These are phyloP conservation scores for Phytopythium montanum DNA, from an alignment of 352 stramenopile species.

Conservation along the genomic window DNA sequence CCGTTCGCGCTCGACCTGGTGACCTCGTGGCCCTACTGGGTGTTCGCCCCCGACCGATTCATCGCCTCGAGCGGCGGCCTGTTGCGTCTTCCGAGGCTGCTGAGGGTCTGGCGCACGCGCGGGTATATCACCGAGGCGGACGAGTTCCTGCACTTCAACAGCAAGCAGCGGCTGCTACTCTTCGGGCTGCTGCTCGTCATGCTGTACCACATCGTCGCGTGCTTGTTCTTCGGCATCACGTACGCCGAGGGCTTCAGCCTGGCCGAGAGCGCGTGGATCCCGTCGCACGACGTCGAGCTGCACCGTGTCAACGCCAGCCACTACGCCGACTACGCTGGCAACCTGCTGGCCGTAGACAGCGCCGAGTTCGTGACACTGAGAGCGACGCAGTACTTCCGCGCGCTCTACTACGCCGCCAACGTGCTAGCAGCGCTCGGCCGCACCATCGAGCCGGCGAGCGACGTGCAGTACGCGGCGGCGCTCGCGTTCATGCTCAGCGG, in stretches of 20 bases:
- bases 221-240: conserved; percentile 47
- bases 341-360: conserved; percentile 15
- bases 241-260: conserved; percentile 39
- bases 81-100: conserved; percentile 27
- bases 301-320: conserved; percentile 27
- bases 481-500: conserved; percentile 67
- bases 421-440: conserved; percentile 37
- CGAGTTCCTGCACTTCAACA: conserved; percentile 35
- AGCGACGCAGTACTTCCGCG: conserved; percentile 49
- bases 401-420: conserved; percentile 56
- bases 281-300: conserved; percentile 39
- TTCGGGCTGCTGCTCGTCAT: conserved; percentile 38
- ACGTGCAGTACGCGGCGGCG: conserved; percentile 41
- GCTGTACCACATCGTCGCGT: conserved; percentile 53
- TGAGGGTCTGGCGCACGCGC: conserved; percentile 31
- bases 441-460: conserved; percentile 45
- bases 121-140: conserved; percentile 34
- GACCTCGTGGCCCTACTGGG: conserved; percentile 33
- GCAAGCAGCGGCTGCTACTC: conserved; percentile 32
- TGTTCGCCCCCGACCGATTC: conserved; percentile 21
- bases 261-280: conserved; percentile 39
- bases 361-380: conserved; percentile 25
- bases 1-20: conserved; percentile 27
- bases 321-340: conserved; percentile 24
- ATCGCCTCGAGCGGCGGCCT: conserved; percentile 5